A percentile compares a stretch with the other conserved stretches of the same genome.
Evolutionary conservation across 2,329 filamentous ascomycete species (phyloP).

Genomic region (Lojkania enalia): DNA sequence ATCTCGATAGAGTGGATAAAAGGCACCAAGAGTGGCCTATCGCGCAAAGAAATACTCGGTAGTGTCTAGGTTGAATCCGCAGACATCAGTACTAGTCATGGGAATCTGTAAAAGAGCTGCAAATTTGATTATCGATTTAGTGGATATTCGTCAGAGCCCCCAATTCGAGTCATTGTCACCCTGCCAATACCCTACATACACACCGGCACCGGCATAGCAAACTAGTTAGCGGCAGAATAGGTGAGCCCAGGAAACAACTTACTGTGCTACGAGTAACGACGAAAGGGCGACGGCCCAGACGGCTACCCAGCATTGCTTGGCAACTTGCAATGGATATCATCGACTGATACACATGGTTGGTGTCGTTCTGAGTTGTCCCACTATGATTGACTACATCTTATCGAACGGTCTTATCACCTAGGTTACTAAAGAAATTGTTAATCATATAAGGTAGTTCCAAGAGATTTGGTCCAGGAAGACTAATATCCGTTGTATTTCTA

Average conservation of each 20-base stretch:
- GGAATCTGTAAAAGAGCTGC: not conserved
- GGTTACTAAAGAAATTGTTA: constrained; percentile 53
- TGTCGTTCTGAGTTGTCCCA: constrained; percentile 70
- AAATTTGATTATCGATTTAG: not conserved
- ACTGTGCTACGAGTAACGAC: constrained; percentile 72
- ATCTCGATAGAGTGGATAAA: constrained; percentile 74
- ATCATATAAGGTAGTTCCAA: constrained; percentile 69
- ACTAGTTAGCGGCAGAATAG: constrained; percentile 39
- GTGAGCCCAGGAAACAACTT: constrained; percentile 1
- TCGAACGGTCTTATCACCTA: constrained; percentile 30
- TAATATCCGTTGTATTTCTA: constrained; percentile 50
- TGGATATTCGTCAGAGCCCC: constrained; percentile 52
- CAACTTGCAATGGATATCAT: constrained; percentile 72
- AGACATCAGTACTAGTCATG: not conserved
- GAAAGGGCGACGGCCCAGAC: constrained; percentile 65
- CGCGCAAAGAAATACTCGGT: constrained; percentile 71
- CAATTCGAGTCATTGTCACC: constrained; percentile 56
- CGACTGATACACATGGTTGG: constrained; percentile 74
- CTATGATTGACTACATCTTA: constrained; percentile 49
- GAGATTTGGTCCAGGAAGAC: constrained; percentile 66
- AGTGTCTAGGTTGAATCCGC: constrained; percentile 70
- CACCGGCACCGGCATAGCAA: constrained; percentile 66
- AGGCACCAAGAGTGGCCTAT: constrained; percentile 74
- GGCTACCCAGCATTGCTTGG: constrained; percentile 67
- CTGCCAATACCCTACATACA: constrained; percentile 61